Conservation (phyloP, 495 filamentous ascomycete genomes). For the Thermothielavioides terrestris region DNA sequence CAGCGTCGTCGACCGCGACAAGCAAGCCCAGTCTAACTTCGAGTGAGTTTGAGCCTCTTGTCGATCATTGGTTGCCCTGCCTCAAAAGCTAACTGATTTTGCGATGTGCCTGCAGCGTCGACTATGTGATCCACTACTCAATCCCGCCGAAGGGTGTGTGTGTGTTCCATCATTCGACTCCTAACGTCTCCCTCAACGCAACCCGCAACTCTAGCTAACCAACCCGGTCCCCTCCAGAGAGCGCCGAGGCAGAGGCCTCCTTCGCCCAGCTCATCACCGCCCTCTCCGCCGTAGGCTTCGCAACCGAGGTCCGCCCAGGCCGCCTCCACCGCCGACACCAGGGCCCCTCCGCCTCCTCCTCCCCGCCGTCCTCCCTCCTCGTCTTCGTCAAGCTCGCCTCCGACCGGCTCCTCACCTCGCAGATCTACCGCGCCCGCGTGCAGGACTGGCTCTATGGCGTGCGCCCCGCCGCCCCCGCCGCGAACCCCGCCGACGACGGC, state of each 20-base stretch:
- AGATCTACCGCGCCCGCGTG: conserved; percentile 66
- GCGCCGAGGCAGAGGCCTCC: conserved; percentile 55
- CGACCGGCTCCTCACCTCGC: conserved; percentile 48
- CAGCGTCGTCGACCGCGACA: conserved; percentile 22
- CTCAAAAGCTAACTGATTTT: too few species aligned
- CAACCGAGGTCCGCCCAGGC: conserved; percentile 77
- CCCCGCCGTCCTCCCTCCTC: conserved; percentile 64
- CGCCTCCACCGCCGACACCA: too few species aligned
- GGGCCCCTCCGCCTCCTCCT: too few species aligned
- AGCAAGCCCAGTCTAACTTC: conserved; percentile 12
- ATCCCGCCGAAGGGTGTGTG: conserved; percentile 55
- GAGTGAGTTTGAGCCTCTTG: too few species aligned
- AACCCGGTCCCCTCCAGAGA: conserved; percentile 40
- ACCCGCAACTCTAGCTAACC: neutral
- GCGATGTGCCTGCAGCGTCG: conserved; percentile 52
- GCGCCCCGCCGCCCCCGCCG: conserved; percentile 66
- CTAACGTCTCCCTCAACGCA: neutral
- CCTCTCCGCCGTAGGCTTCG: conserved; percentile 65
- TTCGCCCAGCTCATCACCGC: conserved; percentile 67
- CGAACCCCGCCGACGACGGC: neutral
- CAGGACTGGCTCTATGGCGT: conserved; percentile 96
- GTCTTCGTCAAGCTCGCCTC: conserved; percentile 76
- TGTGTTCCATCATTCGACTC: neutral
- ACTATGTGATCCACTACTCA: conserved; percentile 85
- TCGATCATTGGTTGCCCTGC: too few species aligned